Evolutionary conservation across 495 filamentous ascomycete species (phyloP).

Genomic region (Trichoderma asperelloides): DNA sequence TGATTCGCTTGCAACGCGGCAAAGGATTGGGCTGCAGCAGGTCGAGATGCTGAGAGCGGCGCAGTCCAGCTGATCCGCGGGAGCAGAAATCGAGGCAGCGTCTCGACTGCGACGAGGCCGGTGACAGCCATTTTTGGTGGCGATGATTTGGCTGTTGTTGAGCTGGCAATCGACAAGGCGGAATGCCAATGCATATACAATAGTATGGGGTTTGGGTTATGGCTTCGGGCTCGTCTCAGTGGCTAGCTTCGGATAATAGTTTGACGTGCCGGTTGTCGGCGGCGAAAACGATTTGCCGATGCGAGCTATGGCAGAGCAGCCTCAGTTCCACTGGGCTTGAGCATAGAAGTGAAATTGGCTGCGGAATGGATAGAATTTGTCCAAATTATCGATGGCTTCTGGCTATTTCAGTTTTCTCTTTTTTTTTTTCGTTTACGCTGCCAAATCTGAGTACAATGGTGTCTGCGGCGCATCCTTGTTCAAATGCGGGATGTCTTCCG

Average conservation of each 20-base stretch:
- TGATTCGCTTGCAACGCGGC: neutral
- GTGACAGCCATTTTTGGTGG: conserved; percentile 25
- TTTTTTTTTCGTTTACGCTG: too few relatives aligned
- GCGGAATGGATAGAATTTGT: too few relatives aligned
- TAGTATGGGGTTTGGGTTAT: neutral
- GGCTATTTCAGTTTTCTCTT: too few relatives aligned
- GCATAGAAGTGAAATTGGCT: too few relatives aligned
- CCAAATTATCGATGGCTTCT: too few relatives aligned
- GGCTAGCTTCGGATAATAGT: conserved; percentile 6
- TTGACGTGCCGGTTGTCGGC: neutral
- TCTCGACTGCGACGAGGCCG: conserved; percentile 18
- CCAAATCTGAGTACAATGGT: too few relatives aligned
- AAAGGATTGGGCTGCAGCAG: neutral
- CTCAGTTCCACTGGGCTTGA: too few relatives aligned
- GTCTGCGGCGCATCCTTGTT: too few relatives aligned
- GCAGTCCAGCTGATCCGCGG: conserved; percentile 45
- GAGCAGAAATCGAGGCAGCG: conserved; percentile 44
- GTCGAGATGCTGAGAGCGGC: conserved; percentile 6
- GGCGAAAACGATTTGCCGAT: neutral
- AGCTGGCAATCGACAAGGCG: neutral
- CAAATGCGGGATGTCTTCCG: too few relatives aligned
- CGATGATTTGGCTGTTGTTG: neutral
- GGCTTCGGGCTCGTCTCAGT: neutral
- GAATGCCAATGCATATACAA: neutral
- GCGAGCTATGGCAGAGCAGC: neutral